A percentile compares a stretch with the other conserved stretches of the same genome.
phyloP scores from a whole-genome alignment of 164 flowering plant species.

The Vitis riparia region DNA sequence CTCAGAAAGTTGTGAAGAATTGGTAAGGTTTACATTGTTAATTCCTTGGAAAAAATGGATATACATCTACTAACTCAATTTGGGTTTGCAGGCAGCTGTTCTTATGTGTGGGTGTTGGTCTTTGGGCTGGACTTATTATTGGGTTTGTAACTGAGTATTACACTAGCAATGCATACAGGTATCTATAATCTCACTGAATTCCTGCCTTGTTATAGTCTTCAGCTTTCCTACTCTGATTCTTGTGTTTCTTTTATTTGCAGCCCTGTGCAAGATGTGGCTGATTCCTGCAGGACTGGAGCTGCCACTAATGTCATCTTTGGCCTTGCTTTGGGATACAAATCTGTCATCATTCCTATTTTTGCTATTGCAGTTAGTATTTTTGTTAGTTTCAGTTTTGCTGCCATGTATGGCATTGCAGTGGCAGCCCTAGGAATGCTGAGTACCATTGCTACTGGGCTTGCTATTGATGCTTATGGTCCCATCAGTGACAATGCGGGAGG shows the following conservation, averaged over 20 bases:
- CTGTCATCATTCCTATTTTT: constrained; percentile 84
- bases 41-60: background rate
- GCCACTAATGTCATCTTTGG: constrained; percentile 86
- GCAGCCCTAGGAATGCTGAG: constrained; percentile 90
- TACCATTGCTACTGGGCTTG: constrained; percentile 84
- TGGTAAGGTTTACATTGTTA: constrained; percentile 35
- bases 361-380: constrained; percentile 73
- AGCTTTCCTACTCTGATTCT: background rate
- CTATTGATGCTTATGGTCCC: constrained; percentile 88
- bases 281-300: constrained; percentile 86
- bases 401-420: constrained; percentile 84
- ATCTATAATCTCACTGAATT: background rate
- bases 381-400: constrained; percentile 82
- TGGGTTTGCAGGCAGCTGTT: constrained; percentile 55
- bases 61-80: background rate
- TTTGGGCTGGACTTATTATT: constrained; percentile 76
- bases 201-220: background rate
- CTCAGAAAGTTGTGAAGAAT: constrained; percentile 57
- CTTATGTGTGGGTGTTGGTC: constrained; percentile 66
- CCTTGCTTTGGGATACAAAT: constrained; percentile 80
- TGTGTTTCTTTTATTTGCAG: constrained; percentile 28
- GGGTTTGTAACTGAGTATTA: constrained; percentile 77
- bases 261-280: constrained; percentile 88
- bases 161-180: constrained; percentile 85
- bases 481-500: constrained; percentile 91